Evolutionary conservation across 2,329 filamentous ascomycete species (phyloP), one percentile per base, ranked within the genome.

Genomic region (Periconia sp.): DNA sequence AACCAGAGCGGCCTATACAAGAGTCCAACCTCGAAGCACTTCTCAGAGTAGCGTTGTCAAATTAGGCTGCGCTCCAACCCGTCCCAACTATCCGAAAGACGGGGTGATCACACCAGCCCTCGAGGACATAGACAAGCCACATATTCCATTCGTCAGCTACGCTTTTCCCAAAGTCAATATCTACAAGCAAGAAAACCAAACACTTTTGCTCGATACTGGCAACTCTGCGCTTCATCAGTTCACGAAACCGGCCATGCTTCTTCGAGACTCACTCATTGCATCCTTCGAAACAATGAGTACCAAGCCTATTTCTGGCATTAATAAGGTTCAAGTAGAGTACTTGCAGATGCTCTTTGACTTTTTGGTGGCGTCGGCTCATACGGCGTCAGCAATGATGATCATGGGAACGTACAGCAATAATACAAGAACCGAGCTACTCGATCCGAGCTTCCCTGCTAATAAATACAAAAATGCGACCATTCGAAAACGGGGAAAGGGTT

Each of bases 231-330:
- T 34, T 18, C 13, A 3, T 21, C 12, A 34, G 18, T 12, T 34
- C 17, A 34, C 31, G 9, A 3, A 34, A 4, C 17, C 31, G 13
- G 17, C 17, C 31, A 9, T 34, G 12, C 31, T 34, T 21, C 31
- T 34, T 21, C 31, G 13, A 17, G 31, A 34, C 17, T 21, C 31
- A 34, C 31, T 34, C 31, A 34, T 34, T 6, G 13, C 8, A 17
- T 17, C 13, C 12, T 21, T 34, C 10, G 31, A 3, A 10, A 13
- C 13, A 9, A 16, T 34, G 17, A 7, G 10, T 34, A 34, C n/a
- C 12, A 21, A 12, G 11, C 9, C 6, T 9, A 16, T 21, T 21
- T 6, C 9, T 13, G 17, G 31, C 10, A 17, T 34, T 13, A 34
- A 18, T 18, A 21, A 34, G 13, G 10, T 13, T 11, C 18, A 17